phyloP scores from a whole-genome alignment of 192 early-diverging fungal species.

The Podila minutissima region DNA sequence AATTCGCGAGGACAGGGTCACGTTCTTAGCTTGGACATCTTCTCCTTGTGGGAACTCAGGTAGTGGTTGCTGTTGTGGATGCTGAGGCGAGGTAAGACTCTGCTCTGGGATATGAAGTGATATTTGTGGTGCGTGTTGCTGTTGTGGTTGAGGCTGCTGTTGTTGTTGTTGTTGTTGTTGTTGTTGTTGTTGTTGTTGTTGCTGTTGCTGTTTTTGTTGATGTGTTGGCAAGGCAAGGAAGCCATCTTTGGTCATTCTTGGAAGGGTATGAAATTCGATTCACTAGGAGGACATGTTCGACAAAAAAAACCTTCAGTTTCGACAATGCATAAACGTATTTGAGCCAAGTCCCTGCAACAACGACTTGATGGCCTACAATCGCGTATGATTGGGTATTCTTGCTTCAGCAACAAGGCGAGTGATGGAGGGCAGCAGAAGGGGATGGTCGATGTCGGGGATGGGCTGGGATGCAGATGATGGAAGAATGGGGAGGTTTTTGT shows the following conservation, averaged over 20 bases:
- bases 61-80: background rate
- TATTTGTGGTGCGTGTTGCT: background rate
- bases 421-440: too few relatives aligned
- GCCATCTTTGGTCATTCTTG: slow-evolving; percentile 4
- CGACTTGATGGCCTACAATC: too few relatives aligned
- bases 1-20: slow-evolving; percentile 21
- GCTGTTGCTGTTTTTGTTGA: background rate
- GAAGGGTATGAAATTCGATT: background rate
- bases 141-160: background rate
- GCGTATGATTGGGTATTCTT: too few relatives aligned
- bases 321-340: too few relatives aligned
- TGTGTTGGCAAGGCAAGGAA: background rate
- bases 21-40: slow-evolving; percentile 17
- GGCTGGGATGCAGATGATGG: too few relatives aligned
- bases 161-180: too few relatives aligned
- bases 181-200: background rate
- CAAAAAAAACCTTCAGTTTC: too few relatives aligned
- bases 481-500: too few relatives aligned
- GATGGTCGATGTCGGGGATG: too few relatives aligned
- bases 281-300: too few relatives aligned
- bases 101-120: background rate
- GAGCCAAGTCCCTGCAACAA: too few relatives aligned
- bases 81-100: background rate
- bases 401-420: too few relatives aligned
- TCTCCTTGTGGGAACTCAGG: slow-evolving; percentile 37